Base-by-base conservation (phyloP, 1,139 yeast species). In the Geotrichum carabidarum region DNA sequence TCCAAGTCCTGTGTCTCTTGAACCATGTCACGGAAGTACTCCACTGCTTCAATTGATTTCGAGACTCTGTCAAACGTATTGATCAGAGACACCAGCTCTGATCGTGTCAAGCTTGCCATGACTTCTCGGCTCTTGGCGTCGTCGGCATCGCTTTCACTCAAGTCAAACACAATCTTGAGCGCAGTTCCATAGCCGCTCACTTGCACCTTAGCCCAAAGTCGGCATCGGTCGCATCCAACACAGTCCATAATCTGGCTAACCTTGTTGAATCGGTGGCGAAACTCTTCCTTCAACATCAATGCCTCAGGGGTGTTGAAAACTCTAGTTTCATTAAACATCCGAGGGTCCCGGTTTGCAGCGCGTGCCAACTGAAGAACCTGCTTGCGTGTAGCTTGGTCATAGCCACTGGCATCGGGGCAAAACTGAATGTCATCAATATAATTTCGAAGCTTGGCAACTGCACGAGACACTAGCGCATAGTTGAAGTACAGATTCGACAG, bases 111-210 rank as follows among this genome's bases (percentile, higher is more conserved):
- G 55, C 76, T 74, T 58, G 71, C 67, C 56, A 78, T 74, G 22
- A 71, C 68, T 34, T 59, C 63, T 6, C 61, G 51, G 36, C 64
- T 62, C 41, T 68, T 68, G 40, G 68, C 74, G 54, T 75, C 74
- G 57, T 74, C 74, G 4, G 15, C 46, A 6, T 42, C 41, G 14
- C 44, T 44, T 22, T 53, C 55, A 18, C 51, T 42, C 58, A 86
- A 79, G 69, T 93, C 99, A 68, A 93, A 89, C 58, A 93, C 74
- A 32, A 91, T 79, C 71, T 93, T 93, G 66, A 94, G 78, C 1
- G 97, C 95, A 18, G 99, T 93, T 22, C 98, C 99, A 69, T 93
- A 93, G 27, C 99, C 99, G 18, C 94, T 89, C 1, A 96, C 89
- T 74, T 93, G 99, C 31, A 93, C 80, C 71, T 94, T 93, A 14